A percentile compares a stretch with the other conserved stretches of the same genome.
These are phyloP conservation scores for Ophiosphaerella narmari DNA, from an alignment of 2,329 filamentous ascomycete genomes.

Conservation along the genomic window DNA sequence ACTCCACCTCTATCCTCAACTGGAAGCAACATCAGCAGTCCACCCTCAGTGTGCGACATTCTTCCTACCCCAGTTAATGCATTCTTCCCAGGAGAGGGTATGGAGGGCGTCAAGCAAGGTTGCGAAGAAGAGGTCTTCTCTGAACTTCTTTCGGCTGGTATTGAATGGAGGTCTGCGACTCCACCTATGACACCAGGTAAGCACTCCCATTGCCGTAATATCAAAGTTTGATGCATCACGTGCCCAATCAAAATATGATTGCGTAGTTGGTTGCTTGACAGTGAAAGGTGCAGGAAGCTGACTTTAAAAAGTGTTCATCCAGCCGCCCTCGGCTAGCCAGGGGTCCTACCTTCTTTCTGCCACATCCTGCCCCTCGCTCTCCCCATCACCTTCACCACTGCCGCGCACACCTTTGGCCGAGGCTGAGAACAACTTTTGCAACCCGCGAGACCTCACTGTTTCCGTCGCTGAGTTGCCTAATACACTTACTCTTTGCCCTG, in stretches of 20 bases:
- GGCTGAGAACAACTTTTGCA: conserved; percentile 82
- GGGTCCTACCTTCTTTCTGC: conserved; percentile 73
- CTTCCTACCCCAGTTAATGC: conserved; percentile 83
- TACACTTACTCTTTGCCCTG: conserved; percentile 64
- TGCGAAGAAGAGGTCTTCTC: conserved; percentile 72
- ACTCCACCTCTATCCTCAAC: conserved; percentile 87
- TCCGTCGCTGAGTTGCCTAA: conserved; percentile 67
- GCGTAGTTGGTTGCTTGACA: neutral
- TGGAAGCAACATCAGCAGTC: conserved; percentile 84
- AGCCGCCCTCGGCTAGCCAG: conserved; percentile 68
- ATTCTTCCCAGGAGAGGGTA: conserved; percentile 61
- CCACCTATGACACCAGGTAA: conserved; percentile 90
- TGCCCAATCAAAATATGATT: neutral
- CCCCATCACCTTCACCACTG: conserved; percentile 82
- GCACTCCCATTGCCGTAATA: conserved; percentile 35
- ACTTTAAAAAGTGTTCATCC: conserved; percentile 63
- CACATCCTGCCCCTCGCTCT: conserved; percentile 79
- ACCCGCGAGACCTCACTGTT: conserved; percentile 87
- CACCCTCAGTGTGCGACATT: conserved; percentile 72
- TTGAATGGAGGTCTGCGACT: conserved; percentile 78
- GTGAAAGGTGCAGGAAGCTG: conserved; percentile 19
- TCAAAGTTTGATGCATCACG: neutral
- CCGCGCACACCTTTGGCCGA: conserved; percentile 71
- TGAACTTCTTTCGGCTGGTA: conserved; percentile 73
- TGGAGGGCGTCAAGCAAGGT: conserved; percentile 56